Evolutionary conservation across 345 rosid genomes (phyloP), one percentile per base, ranked within the genome.

Genomic region (Rhodomyrtus tomentosa): DNA sequence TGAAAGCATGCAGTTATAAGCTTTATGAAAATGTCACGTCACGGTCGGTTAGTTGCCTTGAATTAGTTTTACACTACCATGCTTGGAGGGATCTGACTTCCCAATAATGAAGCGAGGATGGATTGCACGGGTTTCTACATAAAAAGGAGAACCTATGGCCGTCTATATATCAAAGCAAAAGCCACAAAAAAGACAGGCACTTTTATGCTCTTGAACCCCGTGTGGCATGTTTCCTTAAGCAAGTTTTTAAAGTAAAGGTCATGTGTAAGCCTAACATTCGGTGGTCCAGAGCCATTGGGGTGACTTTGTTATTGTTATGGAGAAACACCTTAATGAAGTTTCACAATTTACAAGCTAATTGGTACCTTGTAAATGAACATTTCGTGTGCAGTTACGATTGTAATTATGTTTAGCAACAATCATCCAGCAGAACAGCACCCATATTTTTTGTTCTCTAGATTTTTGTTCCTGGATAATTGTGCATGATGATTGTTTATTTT

Each of bases 1-100:
- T 97, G 91, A 86, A 87, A 72, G 49, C 82, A 50, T 45, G 24
- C 83, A 81, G 38, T 18, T 25, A 80, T 9, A 49, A 76, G 72
- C 49, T 81, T 85, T 42, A 56, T 68, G 85, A 18, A 81, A 86
- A 72, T 18, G 21, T 74, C 84, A n/a, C 83, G 18, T 62, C 53
- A 29, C 0, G 20, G 54, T 45, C 40, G n/a, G 16, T 49, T 45
- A 25, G 38, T 81, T 10, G 45, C 76, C 50, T 49, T 21, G 11
- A 81, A 29, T 42, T 40, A 48, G 55, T 24, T 32, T n/a, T 49
- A 24, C 18, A 18, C 53, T 8, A 15, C 25, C 45, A 1, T 25
- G 82, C 82, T 42, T 13, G 24, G 82, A 48, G 25, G 29, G 21
- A 80, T 45, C 36, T 50, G 29, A 45, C 13, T 80, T 4, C 12